Base-by-base conservation (phyloP, 1,284 basidiomycete genomes). In the Cryptococcus hybrid region DNA sequence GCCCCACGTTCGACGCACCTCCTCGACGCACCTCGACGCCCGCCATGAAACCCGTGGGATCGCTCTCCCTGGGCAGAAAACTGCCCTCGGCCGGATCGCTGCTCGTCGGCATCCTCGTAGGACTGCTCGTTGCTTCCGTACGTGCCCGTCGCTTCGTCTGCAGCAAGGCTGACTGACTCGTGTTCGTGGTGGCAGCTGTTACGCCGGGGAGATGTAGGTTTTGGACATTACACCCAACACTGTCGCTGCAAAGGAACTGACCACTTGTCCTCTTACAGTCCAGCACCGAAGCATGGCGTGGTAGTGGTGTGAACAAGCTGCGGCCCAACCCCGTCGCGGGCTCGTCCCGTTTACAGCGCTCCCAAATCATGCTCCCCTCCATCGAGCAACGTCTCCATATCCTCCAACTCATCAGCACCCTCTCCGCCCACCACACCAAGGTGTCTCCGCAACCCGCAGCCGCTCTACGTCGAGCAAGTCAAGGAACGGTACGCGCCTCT, bases 351-450 rank as follows among this genome's bases (percentile, higher is more conserved):
- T 57, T 70, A 8, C 61, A 62, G 34, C 70, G 73, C 38, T 66
- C 66, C 0, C 68, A 71, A 60, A 70, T 76, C 55, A 70, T 69
- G 47, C 70, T 76, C 11, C 91, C 91, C 0, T 87, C 87, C 0
- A 69, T 86, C 12, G 85, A 88, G 38, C 90, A 96, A 74, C 87
- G 93, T 12, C 80, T 83, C 48, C 88, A 92, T 49, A 86, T 96
- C 15, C 84, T 96, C 43, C 86, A 92, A 57, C 84, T 96, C 49
- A 82, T 97, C 54, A 88, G 89, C 35, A 88, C 88, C 5, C 83
- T 97, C 51, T 86, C 90, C 0, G 86, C 90, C 0, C 90, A 94
- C 73, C 88, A 96, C 77, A 96, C 93, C 18, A 86, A 87, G 58
- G 77, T 97, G 93, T 78, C 91, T 90, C 9, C 85, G 88, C 38